These are phyloP conservation scores for Kodamaea sp. DNA, from an alignment of 1,139 yeast genomes.

Conservation along the genomic window DNA sequence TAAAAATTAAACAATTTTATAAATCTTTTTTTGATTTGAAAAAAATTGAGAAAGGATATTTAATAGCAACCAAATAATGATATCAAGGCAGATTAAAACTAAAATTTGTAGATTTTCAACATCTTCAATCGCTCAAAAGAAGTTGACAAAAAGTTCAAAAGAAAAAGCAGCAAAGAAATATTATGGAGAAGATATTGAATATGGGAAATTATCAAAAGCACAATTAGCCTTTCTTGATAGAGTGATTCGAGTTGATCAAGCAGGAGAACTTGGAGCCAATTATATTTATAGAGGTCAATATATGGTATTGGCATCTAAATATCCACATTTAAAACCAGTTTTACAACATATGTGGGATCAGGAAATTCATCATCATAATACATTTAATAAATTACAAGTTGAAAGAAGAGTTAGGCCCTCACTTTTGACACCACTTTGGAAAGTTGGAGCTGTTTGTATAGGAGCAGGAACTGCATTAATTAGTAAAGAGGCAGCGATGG, in stretches of 20 bases:
- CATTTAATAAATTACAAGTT: constrained; percentile 75
- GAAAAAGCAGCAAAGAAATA: constrained; percentile 18
- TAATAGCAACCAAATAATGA: no score
- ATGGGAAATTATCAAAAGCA: constrained; percentile 50
- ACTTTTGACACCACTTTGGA: constrained; percentile 88
- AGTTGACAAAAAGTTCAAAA: constrained; percentile 2
- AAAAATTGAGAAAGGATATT: no score
- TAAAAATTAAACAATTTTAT: no score
- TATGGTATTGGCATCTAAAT: constrained; percentile 63
- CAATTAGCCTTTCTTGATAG: constrained; percentile 72
- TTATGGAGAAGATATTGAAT: constrained; percentile 24
- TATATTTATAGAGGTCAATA: constrained; percentile 91
- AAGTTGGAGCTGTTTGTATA: constrained; percentile 79
- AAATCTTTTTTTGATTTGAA: no score
- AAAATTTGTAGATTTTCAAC: no score
- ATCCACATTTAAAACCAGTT: constrained; percentile 68
- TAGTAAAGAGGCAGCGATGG: constrained; percentile 98
- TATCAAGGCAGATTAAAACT: no score
- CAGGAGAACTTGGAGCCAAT: constrained; percentile 98
- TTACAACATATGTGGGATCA: constrained; percentile 98
- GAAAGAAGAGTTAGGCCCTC: constrained; percentile 87
- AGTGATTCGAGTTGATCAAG: constrained; percentile 89
- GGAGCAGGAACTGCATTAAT: constrained; percentile 85
- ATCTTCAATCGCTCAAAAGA: no score
- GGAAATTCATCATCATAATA: constrained; percentile 83